A percentile compares a stretch with the other conserved stretches of the same genome.
Evolutionary conservation across 2,329 filamentous ascomycete genomes (phyloP).

Genomic region (Colletotrichum tropicale): DNA sequence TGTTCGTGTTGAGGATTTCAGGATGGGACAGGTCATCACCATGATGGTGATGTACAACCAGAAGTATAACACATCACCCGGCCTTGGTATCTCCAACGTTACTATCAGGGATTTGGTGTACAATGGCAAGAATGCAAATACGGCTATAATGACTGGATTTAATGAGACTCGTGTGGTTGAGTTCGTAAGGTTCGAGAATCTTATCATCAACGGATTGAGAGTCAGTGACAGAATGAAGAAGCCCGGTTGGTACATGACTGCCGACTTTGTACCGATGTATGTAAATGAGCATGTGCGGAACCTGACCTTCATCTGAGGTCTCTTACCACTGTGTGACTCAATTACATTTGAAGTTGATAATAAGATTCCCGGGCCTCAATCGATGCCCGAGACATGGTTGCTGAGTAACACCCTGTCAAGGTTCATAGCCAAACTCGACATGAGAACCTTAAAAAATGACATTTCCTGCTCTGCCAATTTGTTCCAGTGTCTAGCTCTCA

Average conservation of each 20-base stretch:
- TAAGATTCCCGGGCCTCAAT: not conserved
- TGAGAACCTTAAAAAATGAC: accelerated
- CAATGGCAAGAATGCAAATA: conserved; percentile 14
- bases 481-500: not conserved
- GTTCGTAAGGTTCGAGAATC: conserved; percentile 26
- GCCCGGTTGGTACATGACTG: conserved; percentile 9
- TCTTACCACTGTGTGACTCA: not conserved
- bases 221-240: conserved; percentile 23
- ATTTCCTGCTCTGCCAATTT: not conserved
- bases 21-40: conserved; percentile 31
- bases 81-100: conserved; percentile 31
- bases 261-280: conserved; percentile 12
- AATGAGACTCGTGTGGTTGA: conserved; percentile 8
- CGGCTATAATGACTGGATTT: conserved; percentile 22
- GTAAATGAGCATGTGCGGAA: conserved; percentile 24
- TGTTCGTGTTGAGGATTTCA: conserved; percentile 32
- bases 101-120: conserved; percentile 27
- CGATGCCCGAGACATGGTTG: not conserved
- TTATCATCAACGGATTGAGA: conserved; percentile 25
- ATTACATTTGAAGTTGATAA: not conserved
- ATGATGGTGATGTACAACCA: conserved; percentile 34
- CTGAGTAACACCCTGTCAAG: not conserved
- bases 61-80: conserved; percentile 34
- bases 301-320: conserved; percentile 3
- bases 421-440: not conserved